Evolutionary conservation across 352 stramenopile genomes (phyloP).

Genomic region (Pythium pectinolyticum): DNA sequence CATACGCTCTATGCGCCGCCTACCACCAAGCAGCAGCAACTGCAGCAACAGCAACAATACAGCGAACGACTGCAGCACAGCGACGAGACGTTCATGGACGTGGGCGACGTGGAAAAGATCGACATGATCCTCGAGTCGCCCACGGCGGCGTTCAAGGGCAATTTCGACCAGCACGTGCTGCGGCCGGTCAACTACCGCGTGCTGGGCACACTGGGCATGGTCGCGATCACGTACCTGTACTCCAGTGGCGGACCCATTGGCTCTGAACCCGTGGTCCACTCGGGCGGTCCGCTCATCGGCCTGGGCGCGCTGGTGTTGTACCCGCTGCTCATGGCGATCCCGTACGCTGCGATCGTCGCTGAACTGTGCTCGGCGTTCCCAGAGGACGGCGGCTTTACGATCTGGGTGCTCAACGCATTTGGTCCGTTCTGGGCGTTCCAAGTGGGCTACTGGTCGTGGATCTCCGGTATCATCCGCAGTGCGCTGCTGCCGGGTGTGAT

Average conservation of each 20-base stretch:
- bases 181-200: conserved; percentile 26
- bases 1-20: neutral
- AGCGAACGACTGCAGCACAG: conserved; percentile 11
- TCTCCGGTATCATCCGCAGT: conserved; percentile 45
- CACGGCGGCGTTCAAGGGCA: conserved; percentile 24
- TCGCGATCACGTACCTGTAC: conserved; percentile 36
- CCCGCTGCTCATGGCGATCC: conserved; percentile 76
- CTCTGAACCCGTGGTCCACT: conserved; percentile 28
- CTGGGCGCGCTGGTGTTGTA: conserved; percentile 78
- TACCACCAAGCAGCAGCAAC: neutral
- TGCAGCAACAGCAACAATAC: conserved; percentile 7
- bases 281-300: conserved; percentile 44
- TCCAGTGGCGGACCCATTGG: conserved; percentile 29
- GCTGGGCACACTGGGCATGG: conserved; percentile 27
- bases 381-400: conserved; percentile 69
- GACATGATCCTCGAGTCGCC: conserved; percentile 38
- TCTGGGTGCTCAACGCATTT: conserved; percentile 72
- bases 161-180: conserved; percentile 15
- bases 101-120: conserved; percentile 29
- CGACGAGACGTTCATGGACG: conserved; percentile 26
- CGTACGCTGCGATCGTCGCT: conserved; percentile 56
- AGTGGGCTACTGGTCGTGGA: conserved; percentile 82
- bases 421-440: conserved; percentile 80
- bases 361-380: conserved; percentile 75
- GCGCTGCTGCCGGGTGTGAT: conserved; percentile 52